These are phyloP conservation scores for Raddia distichophylla DNA, from an alignment of 176 grass and related monocot species.

Conservation along the genomic window DNA sequence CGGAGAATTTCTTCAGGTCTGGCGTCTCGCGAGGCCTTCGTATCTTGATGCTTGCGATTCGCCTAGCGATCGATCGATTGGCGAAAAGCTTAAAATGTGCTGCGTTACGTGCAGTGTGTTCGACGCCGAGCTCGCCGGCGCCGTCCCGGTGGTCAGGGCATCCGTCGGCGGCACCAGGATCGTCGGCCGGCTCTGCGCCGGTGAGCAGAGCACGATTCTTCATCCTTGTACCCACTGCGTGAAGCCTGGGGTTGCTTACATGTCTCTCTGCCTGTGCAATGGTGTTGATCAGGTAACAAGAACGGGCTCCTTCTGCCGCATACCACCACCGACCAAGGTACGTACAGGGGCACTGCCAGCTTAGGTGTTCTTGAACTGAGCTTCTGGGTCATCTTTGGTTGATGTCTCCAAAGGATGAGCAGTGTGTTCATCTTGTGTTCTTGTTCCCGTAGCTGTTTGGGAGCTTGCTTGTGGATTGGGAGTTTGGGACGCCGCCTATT, in stretches of 20 bases:
- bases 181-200: conserved; percentile 73
- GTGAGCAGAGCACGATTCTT: conserved; percentile 35
- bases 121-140: conserved; percentile 65
- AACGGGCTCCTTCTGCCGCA: conserved; percentile 87
- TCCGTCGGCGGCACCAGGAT: conserved; percentile 76
- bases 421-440: background rate
- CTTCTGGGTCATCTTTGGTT: background rate
- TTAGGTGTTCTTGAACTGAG: background rate
- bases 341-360: background rate
- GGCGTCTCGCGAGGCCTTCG: background rate
- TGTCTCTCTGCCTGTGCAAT: background rate
- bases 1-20: conserved; percentile 72
- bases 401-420: background rate
- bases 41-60: background rate
- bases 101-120: conserved; percentile 47
- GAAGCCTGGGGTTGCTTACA: background rate
- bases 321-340: conserved; percentile 85
- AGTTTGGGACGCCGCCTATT: no score
- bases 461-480: background rate
- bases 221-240: no score
- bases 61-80: no score
- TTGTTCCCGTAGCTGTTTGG: background rate
- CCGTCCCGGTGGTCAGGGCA: conserved; percentile 74
- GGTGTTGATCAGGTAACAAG: conserved; percentile 64
- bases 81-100: no score